Percentiles rank a stretch among this genome's conserved stretches.
phyloP scores from a whole-genome alignment of 805 yeast species.

The Lipomyces mesembrius region DNA sequence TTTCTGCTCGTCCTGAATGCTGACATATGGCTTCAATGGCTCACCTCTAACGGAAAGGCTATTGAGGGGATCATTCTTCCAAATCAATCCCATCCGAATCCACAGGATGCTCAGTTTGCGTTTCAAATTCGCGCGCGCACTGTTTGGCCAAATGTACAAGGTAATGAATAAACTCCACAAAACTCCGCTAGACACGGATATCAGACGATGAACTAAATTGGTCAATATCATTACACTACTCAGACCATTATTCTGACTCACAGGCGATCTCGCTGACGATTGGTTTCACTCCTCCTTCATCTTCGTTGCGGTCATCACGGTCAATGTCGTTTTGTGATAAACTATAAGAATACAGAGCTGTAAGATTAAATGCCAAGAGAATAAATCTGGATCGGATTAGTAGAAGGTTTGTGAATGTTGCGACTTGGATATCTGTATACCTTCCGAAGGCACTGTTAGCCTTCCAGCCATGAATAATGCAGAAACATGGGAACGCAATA shows the following conservation, averaged over 20 bases:
- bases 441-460: constrained; percentile 52
- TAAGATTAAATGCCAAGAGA: constrained; percentile 73
- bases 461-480: constrained; percentile 70
- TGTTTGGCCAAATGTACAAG: constrained; percentile 58
- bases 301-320: constrained; percentile 55
- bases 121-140: constrained; percentile 72
- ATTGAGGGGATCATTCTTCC: constrained; percentile 76
- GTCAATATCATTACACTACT: neutral
- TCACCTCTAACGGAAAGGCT: constrained; percentile 13
- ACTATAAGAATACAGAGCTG: constrained; percentile 75
- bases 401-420: constrained; percentile 55
- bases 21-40: constrained; percentile 16
- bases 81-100: constrained; percentile 78
- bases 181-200: constrained; percentile 73
- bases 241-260: neutral
- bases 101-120: constrained; percentile 69
- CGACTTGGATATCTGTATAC: neutral
- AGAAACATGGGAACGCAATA: constrained; percentile 50
- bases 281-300: constrained; percentile 73
- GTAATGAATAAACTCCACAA: constrained; percentile 78
- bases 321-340: constrained; percentile 59
- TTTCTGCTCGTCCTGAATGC: constrained; percentile 25
- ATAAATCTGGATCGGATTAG: constrained; percentile 57
- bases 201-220: constrained; percentile 61
- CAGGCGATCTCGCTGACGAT: constrained; percentile 71